Evolutionary conservation across 2,329 filamentous ascomycete species (phyloP).

Genomic region (Chalaropsis ovoidea): DNA sequence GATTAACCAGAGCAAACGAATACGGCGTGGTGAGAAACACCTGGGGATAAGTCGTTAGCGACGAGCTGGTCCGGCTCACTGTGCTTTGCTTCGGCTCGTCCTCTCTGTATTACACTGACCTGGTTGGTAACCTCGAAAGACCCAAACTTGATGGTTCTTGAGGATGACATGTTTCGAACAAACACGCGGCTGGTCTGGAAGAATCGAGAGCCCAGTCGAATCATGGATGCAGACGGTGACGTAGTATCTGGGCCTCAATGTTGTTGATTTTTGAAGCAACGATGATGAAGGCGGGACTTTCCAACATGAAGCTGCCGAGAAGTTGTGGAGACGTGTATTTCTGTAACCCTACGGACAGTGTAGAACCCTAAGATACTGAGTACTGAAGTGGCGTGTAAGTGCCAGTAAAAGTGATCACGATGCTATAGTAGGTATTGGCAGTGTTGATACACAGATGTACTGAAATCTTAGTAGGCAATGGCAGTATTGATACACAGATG

Average conservation of each 20-base stretch:
- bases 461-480: too few species aligned
- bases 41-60: slow-evolving; percentile 36
- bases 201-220: neutral
- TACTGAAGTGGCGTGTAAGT: too few species aligned
- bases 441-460: too few species aligned
- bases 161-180: slow-evolving; percentile 17
- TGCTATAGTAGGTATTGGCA: too few species aligned
- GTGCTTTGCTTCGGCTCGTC: slow-evolving; percentile 19
- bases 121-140: slow-evolving; percentile 66
- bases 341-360: neutral
- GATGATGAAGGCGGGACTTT: neutral
- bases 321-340: slow-evolving; percentile 7
- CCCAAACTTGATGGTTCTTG: slow-evolving; percentile 54
- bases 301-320: neutral
- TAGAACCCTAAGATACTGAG: neutral
- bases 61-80: neutral
- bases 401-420: too few species aligned
- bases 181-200: neutral
- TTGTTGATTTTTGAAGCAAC: neutral
- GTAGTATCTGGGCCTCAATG: neutral
- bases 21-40: slow-evolving; percentile 75
- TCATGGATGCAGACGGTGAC: neutral
- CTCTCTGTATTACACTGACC: slow-evolving; percentile 35
- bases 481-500: neutral
- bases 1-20: slow-evolving; percentile 84